Conservation (phyloP, 2,329 filamentous ascomycete species). For the Calonectria montana region DNA sequence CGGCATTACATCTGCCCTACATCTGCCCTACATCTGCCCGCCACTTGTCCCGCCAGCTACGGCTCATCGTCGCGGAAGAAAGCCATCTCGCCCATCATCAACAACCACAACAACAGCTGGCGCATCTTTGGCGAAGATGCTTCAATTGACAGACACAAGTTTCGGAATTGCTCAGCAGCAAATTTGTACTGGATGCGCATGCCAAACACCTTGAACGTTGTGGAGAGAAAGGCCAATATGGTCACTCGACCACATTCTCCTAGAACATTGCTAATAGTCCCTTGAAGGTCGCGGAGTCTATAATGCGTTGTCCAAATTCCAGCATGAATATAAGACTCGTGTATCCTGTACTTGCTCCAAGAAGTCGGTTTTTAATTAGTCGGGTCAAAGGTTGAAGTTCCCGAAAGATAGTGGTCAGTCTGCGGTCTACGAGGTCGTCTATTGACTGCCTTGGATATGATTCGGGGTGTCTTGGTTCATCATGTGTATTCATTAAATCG, state of each 20-base stretch:
- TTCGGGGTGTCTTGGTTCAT: background rate
- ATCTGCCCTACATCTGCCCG: background rate
- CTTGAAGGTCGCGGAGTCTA: background rate
- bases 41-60: background rate
- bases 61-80: background rate
- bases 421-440: background rate
- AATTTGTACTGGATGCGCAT: background rate
- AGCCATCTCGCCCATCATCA: background rate
- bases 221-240: background rate
- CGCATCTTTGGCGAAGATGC: background rate
- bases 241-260: background rate
- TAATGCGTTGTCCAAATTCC: background rate
- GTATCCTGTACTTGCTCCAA: background rate
- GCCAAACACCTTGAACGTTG: background rate
- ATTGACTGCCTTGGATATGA: background rate
- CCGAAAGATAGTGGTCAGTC: background rate
- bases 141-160: background rate
- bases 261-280: background rate
- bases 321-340: background rate
- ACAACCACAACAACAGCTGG: background rate
- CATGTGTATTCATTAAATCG: background rate
- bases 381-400: background rate
- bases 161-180: background rate
- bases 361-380: background rate
- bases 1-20: background rate